Percentiles rank a stretch among this genome's conserved stretches.
phyloP scores from a whole-genome alignment of 805 yeast species.

The Debaryomyces maramus region DNA sequence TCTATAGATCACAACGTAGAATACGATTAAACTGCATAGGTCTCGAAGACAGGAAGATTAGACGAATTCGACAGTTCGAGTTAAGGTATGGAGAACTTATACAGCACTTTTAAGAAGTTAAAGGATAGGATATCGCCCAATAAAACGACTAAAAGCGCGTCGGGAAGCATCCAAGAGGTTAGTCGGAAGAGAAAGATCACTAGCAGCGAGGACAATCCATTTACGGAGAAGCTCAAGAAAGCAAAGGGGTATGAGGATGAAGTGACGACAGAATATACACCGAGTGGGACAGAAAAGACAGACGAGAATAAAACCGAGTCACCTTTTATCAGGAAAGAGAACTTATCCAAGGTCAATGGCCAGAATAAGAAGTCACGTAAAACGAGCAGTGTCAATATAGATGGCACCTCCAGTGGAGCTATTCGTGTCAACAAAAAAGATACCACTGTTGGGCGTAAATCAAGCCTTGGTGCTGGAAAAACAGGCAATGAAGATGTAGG shows the following conservation, averaged over 20 bases:
- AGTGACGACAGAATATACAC: background rate
- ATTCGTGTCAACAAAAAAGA: background rate
- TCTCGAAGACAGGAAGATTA: background rate
- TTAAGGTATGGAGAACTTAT: slow-evolving; percentile 10
- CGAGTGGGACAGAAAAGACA: background rate
- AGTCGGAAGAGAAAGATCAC: slow-evolving; percentile 9
- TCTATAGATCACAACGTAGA: no score
- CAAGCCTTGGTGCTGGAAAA: slow-evolving; percentile 7
- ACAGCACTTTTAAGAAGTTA: slow-evolving; percentile 17
- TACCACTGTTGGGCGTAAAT: background rate
- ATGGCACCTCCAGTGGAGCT: background rate
- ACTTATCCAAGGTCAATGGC: slow-evolving; percentile 18
- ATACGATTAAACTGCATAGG: background rate
- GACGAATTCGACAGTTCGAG: slow-evolving; percentile 3
- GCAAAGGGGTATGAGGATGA: background rate
- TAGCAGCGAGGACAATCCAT: slow-evolving; percentile 28
- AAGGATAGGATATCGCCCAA: slow-evolving; percentile 26
- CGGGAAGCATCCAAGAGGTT: slow-evolving; percentile 7
- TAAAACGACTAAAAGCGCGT: slow-evolving; percentile 12
- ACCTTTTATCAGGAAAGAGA: slow-evolving; percentile 18
- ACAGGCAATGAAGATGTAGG: slow-evolving; percentile 4
- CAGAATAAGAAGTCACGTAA: no score
- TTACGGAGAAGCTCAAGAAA: slow-evolving; percentile 18
- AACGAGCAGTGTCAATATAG: background rate
- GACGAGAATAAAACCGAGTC: slow-evolving; percentile 1